phyloP scores from a whole-genome alignment of 305 asterid genomes.

The Solanum chacoense region DNA sequence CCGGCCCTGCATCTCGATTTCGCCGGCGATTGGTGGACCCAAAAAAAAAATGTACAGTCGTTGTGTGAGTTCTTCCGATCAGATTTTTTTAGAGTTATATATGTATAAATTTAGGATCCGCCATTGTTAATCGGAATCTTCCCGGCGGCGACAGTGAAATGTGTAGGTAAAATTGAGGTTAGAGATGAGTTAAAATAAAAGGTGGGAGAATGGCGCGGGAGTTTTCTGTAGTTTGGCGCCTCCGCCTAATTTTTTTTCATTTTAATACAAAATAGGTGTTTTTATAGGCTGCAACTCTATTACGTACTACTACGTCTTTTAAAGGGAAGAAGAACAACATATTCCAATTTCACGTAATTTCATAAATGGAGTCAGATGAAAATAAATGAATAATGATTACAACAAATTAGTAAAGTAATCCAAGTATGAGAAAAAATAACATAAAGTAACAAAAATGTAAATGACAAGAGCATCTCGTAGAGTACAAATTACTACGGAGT shows the following conservation, averaged over 20 bases:
- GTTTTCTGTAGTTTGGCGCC: conserved; percentile 1
- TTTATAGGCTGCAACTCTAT: background rate
- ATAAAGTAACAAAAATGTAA: background rate
- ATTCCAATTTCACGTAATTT: background rate
- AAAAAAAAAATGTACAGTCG: background rate
- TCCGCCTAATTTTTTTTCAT: background rate
- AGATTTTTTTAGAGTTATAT: background rate
- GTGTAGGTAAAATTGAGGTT: background rate
- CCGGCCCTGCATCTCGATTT: conserved; percentile 42
- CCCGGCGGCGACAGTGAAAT: background rate
- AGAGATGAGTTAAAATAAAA: background rate
- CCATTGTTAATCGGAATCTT: background rate
- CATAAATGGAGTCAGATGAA: background rate
- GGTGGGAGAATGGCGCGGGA: conserved; percentile 7
- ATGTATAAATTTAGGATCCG: background rate
- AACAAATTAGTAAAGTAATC: too few species aligned
- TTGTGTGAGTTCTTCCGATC: background rate
- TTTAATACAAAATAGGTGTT: background rate
- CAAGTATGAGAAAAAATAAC: background rate
- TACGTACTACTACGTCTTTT: background rate
- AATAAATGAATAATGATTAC: background rate
- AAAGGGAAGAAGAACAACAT: background rate
- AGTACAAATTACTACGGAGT: background rate
- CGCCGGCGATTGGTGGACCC: background rate
- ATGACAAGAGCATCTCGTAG: background rate